These are phyloP conservation scores for Penicilliopsis zonata DNA, from an alignment of 495 filamentous ascomycete species.

Conservation along the genomic window DNA sequence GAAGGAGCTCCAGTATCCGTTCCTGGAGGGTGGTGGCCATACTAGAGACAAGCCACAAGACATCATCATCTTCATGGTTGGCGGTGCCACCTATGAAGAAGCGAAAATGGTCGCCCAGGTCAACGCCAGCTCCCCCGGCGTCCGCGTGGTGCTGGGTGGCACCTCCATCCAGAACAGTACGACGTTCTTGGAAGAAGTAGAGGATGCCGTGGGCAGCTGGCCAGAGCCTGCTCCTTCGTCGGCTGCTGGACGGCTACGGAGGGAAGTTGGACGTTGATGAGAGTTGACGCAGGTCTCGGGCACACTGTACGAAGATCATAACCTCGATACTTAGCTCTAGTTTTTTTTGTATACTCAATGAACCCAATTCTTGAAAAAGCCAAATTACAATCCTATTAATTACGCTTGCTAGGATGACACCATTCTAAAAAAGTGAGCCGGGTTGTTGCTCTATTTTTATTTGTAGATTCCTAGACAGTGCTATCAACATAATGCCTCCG, in stretches of 20 bases:
- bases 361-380: too few species aligned
- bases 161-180: slow-evolving; percentile 77
- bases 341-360: too few species aligned
- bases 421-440: too few species aligned
- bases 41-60: slow-evolving; percentile 94
- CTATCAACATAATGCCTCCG: too few species aligned
- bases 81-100: slow-evolving; percentile 91
- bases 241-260: slow-evolving; percentile 59
- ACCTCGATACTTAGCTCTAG: too few species aligned
- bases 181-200: slow-evolving; percentile 78
- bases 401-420: too few species aligned
- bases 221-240: slow-evolving; percentile 58
- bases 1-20: slow-evolving; percentile 76
- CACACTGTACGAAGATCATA: too few species aligned
- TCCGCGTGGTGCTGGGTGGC: slow-evolving; percentile 77
- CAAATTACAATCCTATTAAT: too few species aligned
- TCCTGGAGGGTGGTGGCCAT: slow-evolving; percentile 72
- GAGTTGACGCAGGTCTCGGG: too few species aligned
- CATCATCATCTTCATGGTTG: slow-evolving; percentile 86
- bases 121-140: slow-evolving; percentile 80
- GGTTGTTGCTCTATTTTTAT: too few species aligned
- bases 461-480: too few species aligned
- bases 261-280: slow-evolving; percentile 39
- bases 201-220: slow-evolving; percentile 70
- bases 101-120: slow-evolving; percentile 87